Evolutionary conservation across 164 flowering plant genomes (phyloP).

Genomic region (Euptelea pleiosperma): DNA sequence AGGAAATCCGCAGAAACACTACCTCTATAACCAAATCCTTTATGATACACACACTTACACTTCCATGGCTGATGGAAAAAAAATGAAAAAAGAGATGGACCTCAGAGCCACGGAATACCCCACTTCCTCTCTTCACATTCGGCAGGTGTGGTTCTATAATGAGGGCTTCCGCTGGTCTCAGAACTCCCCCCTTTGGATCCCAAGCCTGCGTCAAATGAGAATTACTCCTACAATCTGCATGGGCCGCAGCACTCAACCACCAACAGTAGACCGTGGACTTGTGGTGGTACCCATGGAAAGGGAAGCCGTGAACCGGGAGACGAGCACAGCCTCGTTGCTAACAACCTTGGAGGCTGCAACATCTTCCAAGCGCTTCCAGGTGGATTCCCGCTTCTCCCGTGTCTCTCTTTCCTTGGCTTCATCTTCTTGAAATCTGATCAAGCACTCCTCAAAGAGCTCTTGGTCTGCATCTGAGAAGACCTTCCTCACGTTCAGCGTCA

Average conservation of each 20-base stretch:
- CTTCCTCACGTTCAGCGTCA: conserved; percentile 65
- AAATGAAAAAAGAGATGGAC: conserved; percentile 4
- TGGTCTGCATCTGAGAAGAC: conserved; percentile 59
- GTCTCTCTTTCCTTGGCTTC: conserved; percentile 46
- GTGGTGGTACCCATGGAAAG: conserved; percentile 29
- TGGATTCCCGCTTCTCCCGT: conserved; percentile 41
- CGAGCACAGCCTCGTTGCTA: conserved; percentile 52
- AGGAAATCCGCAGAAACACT: conserved; percentile 19
- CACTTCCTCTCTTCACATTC: background rate
- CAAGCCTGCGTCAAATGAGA: conserved; percentile 5
- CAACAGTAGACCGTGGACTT: conserved; percentile 30
- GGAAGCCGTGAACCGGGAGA: conserved; percentile 45
- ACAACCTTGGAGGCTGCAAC: conserved; percentile 53
- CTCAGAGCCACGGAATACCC: conserved; percentile 15
- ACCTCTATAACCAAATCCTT: conserved; percentile 22
- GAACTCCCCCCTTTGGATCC: conserved; percentile 6
- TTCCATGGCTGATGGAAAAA: conserved; percentile 10
- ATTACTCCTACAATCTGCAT: background rate
- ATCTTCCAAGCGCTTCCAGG: conserved; percentile 75
- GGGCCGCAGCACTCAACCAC: conserved; percentile 27
- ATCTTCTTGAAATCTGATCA: conserved; percentile 48
- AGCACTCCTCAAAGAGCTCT: conserved; percentile 55
- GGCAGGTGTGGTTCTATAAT: background rate
- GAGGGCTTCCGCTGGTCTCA: conserved; percentile 1
- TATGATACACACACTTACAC: conserved; percentile 32